phyloP scores from a whole-genome alignment of 176 grass and related monocot species.

The Oryza meyeriana region DNA sequence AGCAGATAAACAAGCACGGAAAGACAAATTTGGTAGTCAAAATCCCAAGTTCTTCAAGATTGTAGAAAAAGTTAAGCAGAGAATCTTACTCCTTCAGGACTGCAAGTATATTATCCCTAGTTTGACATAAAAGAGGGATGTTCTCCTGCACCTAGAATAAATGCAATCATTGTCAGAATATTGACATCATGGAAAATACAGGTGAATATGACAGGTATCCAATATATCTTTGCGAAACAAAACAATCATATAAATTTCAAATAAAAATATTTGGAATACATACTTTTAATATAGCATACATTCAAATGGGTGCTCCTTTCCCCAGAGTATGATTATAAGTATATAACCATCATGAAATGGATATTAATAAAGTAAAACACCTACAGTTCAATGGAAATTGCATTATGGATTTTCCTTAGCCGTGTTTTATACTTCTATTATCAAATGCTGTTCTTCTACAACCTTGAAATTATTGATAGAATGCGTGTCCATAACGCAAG shows the following conservation, averaged over 20 bases:
- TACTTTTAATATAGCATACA: background rate
- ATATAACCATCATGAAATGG: background rate
- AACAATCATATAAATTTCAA: background rate
- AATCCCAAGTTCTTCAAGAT: background rate
- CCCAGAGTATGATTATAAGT: background rate
- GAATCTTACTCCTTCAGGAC: constrained; percentile 66
- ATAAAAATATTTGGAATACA: background rate
- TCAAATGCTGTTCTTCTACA: background rate
- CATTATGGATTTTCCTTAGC: background rate
- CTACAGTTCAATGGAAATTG: background rate
- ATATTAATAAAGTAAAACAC: background rate
- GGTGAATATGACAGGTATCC: background rate
- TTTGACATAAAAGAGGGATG: constrained; percentile 58
- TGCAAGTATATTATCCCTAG: constrained; percentile 62
- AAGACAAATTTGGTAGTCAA: background rate
- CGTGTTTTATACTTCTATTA: background rate
- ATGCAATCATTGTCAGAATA: background rate
- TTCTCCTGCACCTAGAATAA: constrained; percentile 69
- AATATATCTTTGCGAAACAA: background rate
- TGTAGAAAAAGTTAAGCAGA: background rate
- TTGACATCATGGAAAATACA: background rate
- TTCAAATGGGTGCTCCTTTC: background rate
- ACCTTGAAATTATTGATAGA: background rate
- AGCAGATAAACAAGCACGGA: background rate
- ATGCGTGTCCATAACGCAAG: background rate